A percentile compares a stretch with the other conserved stretches of the same genome.
These are phyloP conservation scores for Styphnolobium japonicum DNA, from an alignment of 306 rosid genomes.

Conservation along the genomic window DNA sequence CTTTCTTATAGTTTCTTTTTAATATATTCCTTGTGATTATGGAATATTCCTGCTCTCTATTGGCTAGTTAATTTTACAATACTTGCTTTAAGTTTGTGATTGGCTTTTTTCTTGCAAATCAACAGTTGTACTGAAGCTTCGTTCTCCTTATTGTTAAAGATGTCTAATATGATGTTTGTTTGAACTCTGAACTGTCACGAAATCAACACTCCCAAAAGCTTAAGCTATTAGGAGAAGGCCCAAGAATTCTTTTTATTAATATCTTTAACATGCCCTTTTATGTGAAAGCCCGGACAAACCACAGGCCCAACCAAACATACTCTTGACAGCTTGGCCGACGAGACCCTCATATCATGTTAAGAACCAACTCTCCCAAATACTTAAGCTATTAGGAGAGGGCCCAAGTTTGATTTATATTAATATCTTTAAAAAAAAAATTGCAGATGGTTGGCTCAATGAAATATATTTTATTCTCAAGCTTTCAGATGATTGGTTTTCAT, in stretches of 20 bases:
- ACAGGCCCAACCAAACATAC: not conserved
- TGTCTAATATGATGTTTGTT: not conserved
- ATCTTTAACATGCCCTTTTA: not conserved
- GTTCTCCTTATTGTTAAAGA: not conserved
- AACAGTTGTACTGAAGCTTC: not conserved
- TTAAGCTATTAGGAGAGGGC: not conserved
- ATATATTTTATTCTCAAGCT: conserved; percentile 14
- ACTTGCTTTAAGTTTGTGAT: not conserved
- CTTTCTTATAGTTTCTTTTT: not conserved
- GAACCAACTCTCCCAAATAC: not conserved
- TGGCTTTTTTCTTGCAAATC: not conserved
- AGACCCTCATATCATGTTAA: conserved; percentile 1
- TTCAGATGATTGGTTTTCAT: not conserved
- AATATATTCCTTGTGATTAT: conserved; percentile 9
- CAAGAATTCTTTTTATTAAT: not conserved
- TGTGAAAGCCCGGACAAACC: not conserved
- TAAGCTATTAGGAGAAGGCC: not conserved
- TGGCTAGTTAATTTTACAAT: not conserved
- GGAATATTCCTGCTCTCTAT: not conserved
- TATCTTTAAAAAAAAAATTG: not conserved
- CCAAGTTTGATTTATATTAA: not conserved
- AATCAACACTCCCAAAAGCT: not conserved
- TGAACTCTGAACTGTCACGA: not conserved
- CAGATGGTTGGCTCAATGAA: conserved; percentile 18
- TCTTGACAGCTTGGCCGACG: not conserved